These are phyloP conservation scores for Protoeuglena noctilucae DNA, from an alignment of 139 green algal species.

Conservation along the genomic window DNA sequence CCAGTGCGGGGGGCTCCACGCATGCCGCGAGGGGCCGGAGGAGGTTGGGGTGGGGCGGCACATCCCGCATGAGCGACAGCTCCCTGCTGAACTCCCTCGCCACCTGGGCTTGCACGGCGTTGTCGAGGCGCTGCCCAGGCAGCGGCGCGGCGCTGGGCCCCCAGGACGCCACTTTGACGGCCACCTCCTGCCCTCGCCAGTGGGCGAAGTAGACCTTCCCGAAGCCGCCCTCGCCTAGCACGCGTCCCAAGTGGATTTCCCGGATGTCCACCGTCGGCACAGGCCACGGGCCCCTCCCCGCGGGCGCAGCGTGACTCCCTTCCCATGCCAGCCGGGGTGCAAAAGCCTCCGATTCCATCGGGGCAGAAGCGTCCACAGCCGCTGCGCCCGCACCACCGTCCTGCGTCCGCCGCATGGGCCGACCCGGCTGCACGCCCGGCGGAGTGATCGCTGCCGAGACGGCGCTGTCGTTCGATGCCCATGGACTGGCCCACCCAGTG, in stretches of 20 bases:
- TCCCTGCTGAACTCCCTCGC: constrained; percentile 34
- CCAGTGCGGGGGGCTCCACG: constrained; percentile 21
- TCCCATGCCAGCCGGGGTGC: too few relatives aligned
- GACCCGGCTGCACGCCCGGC: too few relatives aligned
- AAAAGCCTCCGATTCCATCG: too few relatives aligned
- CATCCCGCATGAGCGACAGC: constrained; percentile 27
- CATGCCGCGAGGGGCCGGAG: constrained; percentile 33
- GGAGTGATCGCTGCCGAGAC: too few relatives aligned
- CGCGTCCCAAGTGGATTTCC: not conserved
- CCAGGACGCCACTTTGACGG: not conserved
- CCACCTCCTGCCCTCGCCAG: not conserved
- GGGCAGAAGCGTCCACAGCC: too few relatives aligned
- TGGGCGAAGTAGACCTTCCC: not conserved
- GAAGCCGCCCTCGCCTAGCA: not conserved
- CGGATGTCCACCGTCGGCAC: not conserved
- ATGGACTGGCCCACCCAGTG: too few relatives aligned
- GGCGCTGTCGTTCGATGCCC: too few relatives aligned
- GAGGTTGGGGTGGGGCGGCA: constrained; percentile 34
- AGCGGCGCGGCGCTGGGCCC: not conserved
- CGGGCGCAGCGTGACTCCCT: too few relatives aligned
- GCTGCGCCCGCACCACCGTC: too few relatives aligned
- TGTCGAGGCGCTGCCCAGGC: too few relatives aligned
- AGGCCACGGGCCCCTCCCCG: too few relatives aligned
- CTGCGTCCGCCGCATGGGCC: too few relatives aligned
- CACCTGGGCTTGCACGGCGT: constrained; percentile 4